phyloP scores from a whole-genome alignment of 768 basidiomycete species.

The Suillus placidus region DNA sequence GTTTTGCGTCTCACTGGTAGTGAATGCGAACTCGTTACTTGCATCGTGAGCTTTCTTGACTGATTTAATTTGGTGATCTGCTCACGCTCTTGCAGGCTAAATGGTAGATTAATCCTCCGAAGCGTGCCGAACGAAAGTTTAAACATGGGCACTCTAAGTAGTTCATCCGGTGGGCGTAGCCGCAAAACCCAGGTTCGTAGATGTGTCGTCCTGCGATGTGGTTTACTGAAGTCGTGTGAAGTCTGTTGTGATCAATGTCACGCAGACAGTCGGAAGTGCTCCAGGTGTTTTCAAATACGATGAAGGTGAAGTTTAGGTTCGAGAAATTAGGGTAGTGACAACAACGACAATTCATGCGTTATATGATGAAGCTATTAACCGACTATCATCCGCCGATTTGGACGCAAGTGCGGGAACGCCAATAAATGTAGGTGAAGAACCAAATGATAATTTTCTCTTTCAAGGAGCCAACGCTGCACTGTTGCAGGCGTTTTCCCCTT shows the following conservation, averaged over 20 bases:
- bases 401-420: neutral
- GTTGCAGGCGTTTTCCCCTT: neutral
- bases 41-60: neutral
- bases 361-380: neutral
- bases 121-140: neutral
- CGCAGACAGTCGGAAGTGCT: neutral
- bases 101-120: neutral
- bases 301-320: neutral
- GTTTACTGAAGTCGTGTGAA: neutral
- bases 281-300: neutral
- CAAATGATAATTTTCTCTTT: neutral
- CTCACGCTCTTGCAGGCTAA: neutral
- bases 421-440: neutral
- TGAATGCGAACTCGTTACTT: slow-evolving; percentile 5
- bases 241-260: slow-evolving; percentile 3
- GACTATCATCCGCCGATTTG: neutral
- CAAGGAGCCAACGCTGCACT: neutral
- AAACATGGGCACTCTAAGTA: neutral
- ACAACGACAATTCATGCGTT: neutral
- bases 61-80: no score
- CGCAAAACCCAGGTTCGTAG: neutral
- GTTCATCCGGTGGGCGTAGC: no score
- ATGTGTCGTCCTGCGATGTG: no score
- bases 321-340: neutral
- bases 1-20: neutral